phyloP scores from a whole-genome alignment of 805 yeast species.

The Cyberlindnera petersonii region DNA sequence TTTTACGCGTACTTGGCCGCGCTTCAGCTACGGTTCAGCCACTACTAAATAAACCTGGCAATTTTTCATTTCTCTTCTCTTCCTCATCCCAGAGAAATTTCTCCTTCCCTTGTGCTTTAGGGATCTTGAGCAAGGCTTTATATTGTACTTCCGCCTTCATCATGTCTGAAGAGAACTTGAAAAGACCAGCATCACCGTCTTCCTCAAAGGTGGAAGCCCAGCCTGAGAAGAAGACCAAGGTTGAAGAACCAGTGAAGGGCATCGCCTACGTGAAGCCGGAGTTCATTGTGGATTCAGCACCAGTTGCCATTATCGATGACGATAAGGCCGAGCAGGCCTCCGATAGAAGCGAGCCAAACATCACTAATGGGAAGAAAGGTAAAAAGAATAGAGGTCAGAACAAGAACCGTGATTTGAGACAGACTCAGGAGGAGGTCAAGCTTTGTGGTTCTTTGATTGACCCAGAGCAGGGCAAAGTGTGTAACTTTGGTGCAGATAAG shows the following conservation, averaged over 20 bases:
- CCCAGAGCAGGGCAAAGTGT: slow-evolving; percentile 42
- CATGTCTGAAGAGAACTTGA: slow-evolving; percentile 17
- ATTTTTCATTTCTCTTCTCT: background rate
- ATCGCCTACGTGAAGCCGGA: slow-evolving; percentile 76
- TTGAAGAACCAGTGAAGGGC: slow-evolving; percentile 45
- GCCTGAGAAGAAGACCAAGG: slow-evolving; percentile 17
- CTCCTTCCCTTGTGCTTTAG: background rate
- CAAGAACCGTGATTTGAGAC: slow-evolving; percentile 73
- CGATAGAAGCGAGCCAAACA: slow-evolving; percentile 32
- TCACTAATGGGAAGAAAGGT: slow-evolving; percentile 38
- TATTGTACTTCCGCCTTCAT: background rate
- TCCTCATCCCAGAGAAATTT: background rate
- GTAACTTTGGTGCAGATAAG: slow-evolving; percentile 61
- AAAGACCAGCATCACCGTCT: slow-evolving; percentile 23
- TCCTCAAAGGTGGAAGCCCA: background rate
- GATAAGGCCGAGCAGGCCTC: slow-evolving; percentile 44
- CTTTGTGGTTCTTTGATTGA: slow-evolving; percentile 64
- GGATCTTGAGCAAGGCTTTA: no score
- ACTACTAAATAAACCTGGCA: slow-evolving; percentile 1
- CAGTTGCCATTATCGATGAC: slow-evolving; percentile 33
- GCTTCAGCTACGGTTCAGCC: slow-evolving; percentile 5
- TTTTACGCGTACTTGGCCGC: no score
- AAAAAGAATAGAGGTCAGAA: slow-evolving; percentile 74
- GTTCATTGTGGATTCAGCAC: slow-evolving; percentile 41
- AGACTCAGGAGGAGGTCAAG: slow-evolving; percentile 57